Percentiles rank a stretch among this genome's conserved stretches.
phyloP scores from a whole-genome alignment of 2,329 filamentous ascomycete species.

The Colletotrichum chlorophyti region DNA sequence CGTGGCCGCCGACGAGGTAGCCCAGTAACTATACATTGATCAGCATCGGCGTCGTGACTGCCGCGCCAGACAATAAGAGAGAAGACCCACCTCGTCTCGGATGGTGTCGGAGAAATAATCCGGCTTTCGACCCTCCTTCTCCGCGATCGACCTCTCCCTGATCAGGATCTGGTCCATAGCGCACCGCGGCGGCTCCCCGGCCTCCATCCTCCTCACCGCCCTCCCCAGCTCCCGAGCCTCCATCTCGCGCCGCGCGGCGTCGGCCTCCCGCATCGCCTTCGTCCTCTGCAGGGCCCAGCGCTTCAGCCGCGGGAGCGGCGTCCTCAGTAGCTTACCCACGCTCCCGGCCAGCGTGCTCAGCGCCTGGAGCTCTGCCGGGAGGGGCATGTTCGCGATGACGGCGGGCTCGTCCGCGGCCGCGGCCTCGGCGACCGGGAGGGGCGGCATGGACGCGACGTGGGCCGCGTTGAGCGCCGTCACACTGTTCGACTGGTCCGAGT shows the following conservation, averaged over 20 bases:
- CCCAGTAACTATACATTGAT: constrained; percentile 31
- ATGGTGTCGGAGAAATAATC: constrained; percentile 38
- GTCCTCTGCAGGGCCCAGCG: not conserved
- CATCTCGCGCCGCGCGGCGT: not conserved
- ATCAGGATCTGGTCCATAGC: constrained; percentile 42
- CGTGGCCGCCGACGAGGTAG: constrained; percentile 35
- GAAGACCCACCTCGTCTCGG: constrained; percentile 38
- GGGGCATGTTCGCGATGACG: not conserved
- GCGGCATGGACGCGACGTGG: not conserved
- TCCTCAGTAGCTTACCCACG: not conserved
- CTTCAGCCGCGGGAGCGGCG: not conserved
- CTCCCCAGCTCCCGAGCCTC: constrained; percentile 3
- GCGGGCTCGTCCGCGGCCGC: not conserved
- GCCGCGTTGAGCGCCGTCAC: not conserved
- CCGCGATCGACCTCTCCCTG: constrained; percentile 38
- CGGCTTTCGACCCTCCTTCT: constrained; percentile 37
- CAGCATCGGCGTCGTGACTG: not conserved
- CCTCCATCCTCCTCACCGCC: constrained; percentile 1
- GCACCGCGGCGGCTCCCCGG: constrained; percentile 3
- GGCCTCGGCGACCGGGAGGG: not conserved
- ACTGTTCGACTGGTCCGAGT: constrained; percentile 25
- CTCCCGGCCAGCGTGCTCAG: not conserved
- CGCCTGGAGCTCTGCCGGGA: not conserved
- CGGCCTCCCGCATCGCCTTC: not conserved
- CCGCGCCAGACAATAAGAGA: too few species aligned